These are phyloP conservation scores for Acrodontium crateriforme DNA, from an alignment of 2,329 filamentous ascomycete genomes.

Conservation along the genomic window DNA sequence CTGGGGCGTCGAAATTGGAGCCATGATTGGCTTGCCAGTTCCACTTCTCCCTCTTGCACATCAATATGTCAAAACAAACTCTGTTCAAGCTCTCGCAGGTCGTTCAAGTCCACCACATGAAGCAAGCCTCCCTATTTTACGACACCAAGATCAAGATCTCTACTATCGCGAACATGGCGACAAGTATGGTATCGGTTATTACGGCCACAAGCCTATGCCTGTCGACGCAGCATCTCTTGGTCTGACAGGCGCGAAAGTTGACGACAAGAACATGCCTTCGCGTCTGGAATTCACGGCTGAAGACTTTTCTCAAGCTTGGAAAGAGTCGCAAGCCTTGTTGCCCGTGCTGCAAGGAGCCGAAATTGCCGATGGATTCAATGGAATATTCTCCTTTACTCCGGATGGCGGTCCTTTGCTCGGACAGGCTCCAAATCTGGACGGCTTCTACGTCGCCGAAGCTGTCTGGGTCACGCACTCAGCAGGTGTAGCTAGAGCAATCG, in stretches of 20 bases:
- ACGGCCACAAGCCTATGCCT: constrained; percentile 49
- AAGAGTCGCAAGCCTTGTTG: constrained; percentile 40
- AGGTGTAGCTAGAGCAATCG: constrained; percentile 47
- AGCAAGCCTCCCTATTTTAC: constrained; percentile 43
- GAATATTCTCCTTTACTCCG: constrained; percentile 52
- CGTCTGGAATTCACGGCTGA: constrained; percentile 44
- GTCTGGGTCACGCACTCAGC: constrained; percentile 56
- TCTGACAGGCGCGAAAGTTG: constrained; percentile 38
- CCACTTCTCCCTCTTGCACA: constrained; percentile 48
- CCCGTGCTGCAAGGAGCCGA: constrained; percentile 38
- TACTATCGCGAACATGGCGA: constrained; percentile 54
- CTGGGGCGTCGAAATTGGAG: constrained; percentile 52
- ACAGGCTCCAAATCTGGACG: constrained; percentile 42
- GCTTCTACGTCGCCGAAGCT: constrained; percentile 51
- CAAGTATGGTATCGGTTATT: constrained; percentile 49
- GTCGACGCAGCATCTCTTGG: constrained; percentile 42
- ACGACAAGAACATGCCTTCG: constrained; percentile 50
- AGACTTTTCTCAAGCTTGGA: constrained; percentile 49
- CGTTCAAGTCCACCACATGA: constrained; percentile 34
- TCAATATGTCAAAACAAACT: constrained; percentile 49
- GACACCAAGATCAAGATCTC: constrained; percentile 49
- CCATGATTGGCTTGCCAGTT: constrained; percentile 44
- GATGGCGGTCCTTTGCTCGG: constrained; percentile 49
- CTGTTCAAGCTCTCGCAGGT: constrained; percentile 32
- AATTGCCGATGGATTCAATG: constrained; percentile 49